These are phyloP conservation scores for Catharanthus roseus DNA, from an alignment of 257 asterid species.

Conservation along the genomic window DNA sequence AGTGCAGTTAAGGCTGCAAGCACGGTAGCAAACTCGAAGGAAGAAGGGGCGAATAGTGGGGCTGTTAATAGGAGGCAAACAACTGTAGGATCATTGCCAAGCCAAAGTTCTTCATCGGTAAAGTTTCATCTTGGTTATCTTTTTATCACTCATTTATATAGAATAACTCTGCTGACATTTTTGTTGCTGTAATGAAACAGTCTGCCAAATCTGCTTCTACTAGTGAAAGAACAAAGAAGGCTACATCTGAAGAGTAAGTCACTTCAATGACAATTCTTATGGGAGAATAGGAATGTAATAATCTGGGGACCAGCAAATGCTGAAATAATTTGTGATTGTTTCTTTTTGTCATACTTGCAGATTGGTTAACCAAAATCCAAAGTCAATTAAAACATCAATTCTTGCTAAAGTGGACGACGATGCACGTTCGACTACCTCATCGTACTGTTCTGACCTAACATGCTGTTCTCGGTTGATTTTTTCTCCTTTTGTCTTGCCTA, in stretches of 20 bases:
- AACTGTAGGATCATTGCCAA: slow-evolving; percentile 37
- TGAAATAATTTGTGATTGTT: slow-evolving; percentile 4
- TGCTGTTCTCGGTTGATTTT: not conserved
- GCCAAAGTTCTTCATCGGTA: slow-evolving; percentile 40
- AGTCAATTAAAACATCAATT: slow-evolving; percentile 25
- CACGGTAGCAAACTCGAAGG: slow-evolving; percentile 12
- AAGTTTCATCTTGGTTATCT: not conserved
- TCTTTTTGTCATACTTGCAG: slow-evolving; percentile 30
- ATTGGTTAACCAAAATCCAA: slow-evolving; percentile 30
- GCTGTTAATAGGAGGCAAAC: slow-evolving; percentile 23
- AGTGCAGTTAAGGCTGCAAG: slow-evolving; percentile 18
- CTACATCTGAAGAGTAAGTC: slow-evolving; percentile 46
- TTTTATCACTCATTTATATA: not conserved
- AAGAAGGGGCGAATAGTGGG: slow-evolving; percentile 16
- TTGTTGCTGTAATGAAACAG: slow-evolving; percentile 23
- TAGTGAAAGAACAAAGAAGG: slow-evolving; percentile 27
- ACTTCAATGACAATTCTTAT: not conserved
- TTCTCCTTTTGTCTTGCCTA: not conserved
- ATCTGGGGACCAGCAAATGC: not conserved
- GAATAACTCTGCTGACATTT: not conserved
- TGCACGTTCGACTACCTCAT: slow-evolving; percentile 65
- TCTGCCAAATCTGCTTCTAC: slow-evolving; percentile 35
- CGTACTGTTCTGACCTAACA: slow-evolving; percentile 33
- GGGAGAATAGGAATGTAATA: not conserved
- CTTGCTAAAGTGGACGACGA: slow-evolving; percentile 54